A percentile compares a stretch with the other conserved stretches of the same genome.
These are phyloP conservation scores for Ormosia semicastrata DNA, from an alignment of 306 rosid genomes.

Conservation along the genomic window DNA sequence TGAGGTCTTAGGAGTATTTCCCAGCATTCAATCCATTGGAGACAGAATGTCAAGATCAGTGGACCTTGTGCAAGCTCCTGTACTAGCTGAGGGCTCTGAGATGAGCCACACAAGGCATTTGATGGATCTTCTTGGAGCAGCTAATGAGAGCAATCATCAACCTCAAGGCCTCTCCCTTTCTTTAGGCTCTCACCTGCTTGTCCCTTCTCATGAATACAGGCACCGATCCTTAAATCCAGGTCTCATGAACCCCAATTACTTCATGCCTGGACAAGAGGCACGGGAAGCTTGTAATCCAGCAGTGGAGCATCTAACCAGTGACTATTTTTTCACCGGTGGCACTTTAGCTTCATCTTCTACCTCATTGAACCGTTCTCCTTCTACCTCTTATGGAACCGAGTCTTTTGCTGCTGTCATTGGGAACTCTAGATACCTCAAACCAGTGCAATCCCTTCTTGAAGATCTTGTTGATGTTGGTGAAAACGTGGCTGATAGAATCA, in stretches of 20 bases:
- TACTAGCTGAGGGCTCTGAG: constrained; percentile 42
- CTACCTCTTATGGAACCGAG: constrained; percentile 50
- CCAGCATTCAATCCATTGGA: constrained; percentile 55
- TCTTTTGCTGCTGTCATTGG: constrained; percentile 48
- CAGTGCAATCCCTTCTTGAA: constrained; percentile 65
- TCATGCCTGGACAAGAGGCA: constrained; percentile 40
- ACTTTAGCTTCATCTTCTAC: constrained; percentile 47
- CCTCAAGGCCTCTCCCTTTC: constrained; percentile 74
- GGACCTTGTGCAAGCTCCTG: constrained; percentile 49
- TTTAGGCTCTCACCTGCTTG: constrained; percentile 68
- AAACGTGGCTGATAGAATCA: constrained; percentile 47
- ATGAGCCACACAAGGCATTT: constrained; percentile 71
- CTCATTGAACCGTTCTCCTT: constrained; percentile 47
- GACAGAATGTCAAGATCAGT: constrained; percentile 54
- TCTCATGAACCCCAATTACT: constrained; percentile 50
- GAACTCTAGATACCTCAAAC: constrained; percentile 65
- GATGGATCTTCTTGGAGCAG: constrained; percentile 77
- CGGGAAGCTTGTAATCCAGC: constrained; percentile 43
- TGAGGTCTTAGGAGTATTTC: constrained; percentile 41
- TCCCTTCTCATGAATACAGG: constrained; percentile 48
- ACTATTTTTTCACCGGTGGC: constrained; percentile 44
- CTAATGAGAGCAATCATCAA: constrained; percentile 45
- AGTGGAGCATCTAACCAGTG: constrained; percentile 42
- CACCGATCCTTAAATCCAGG: constrained; percentile 41
- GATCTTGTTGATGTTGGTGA: constrained; percentile 67